These are phyloP conservation scores for Zea luxurians DNA, from an alignment of 176 grass and related monocot species.

Conservation along the genomic window DNA sequence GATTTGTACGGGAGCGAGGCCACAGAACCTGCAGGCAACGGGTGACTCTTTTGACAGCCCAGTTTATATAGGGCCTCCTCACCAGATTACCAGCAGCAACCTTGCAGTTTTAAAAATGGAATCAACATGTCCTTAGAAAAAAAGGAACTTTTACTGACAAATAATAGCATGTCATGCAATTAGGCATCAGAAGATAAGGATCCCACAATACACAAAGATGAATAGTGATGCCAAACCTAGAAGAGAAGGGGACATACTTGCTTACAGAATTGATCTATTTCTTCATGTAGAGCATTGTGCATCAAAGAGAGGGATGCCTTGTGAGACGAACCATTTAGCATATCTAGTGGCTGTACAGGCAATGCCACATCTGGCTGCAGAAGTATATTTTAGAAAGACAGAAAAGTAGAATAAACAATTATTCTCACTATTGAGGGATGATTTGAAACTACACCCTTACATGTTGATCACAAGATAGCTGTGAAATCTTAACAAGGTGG, in stretches of 20 bases:
- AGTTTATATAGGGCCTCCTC: conserved; percentile 81
- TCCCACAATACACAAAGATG: conserved; percentile 5
- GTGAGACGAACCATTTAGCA: conserved; percentile 52
- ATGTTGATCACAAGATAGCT: conserved; percentile 91
- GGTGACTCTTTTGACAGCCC: conserved; percentile 95
- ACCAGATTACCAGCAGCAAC: conserved; percentile 81
- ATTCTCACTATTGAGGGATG: conserved; percentile 20
- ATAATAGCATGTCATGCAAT: conserved; percentile 15
- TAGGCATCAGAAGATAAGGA: conserved; percentile 28
- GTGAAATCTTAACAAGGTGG: conserved; percentile 87
- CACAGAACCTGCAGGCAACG: conserved; percentile 88
- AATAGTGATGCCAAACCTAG: conserved; percentile 17
- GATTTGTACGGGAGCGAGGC: conserved; percentile 90
- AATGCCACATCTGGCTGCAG: conserved; percentile 93
- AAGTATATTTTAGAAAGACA: conserved; percentile 42
- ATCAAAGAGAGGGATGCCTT: conserved; percentile 62
- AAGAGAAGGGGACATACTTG: conserved; percentile 58
- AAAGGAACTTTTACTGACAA: conserved; percentile 1
- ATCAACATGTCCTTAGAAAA: conserved; percentile 28
- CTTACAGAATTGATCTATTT: conserved; percentile 93
- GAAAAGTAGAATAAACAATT: conserved; percentile 35
- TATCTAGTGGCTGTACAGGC: conserved; percentile 88
- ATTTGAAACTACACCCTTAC: conserved; percentile 56
- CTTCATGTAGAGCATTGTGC: conserved; percentile 86
- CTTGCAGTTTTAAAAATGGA: conserved; percentile 48